Evolutionary conservation across 495 filamentous ascomycete genomes (phyloP).

Genomic region (Cladorrhinum samala): DNA sequence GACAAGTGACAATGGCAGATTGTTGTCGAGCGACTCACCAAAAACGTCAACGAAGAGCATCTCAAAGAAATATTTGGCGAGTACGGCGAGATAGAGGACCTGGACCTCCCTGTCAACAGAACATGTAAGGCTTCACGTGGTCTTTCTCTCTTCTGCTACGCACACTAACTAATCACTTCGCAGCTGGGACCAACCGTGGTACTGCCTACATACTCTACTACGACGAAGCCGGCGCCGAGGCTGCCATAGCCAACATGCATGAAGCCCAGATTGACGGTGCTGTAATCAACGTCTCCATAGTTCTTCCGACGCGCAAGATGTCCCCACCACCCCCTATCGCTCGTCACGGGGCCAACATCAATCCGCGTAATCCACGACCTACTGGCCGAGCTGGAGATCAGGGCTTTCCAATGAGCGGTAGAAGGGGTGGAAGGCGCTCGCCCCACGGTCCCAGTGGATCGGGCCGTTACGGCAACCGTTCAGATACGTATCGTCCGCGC

Average conservation of each 20-base stretch:
- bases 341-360: constrained; percentile 43
- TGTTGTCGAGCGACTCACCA: constrained; percentile 92
- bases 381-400: constrained; percentile 27
- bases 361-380: constrained; percentile 40
- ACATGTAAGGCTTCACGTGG: constrained; percentile 54
- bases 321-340: constrained; percentile 46
- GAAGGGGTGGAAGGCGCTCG: constrained; percentile 31
- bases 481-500: constrained; percentile 48
- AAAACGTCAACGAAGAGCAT: constrained; percentile 86
- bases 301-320: constrained; percentile 71
- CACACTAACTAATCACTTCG: neutral
- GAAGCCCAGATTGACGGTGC: constrained; percentile 92
- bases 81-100: constrained; percentile 77
- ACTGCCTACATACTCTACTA: constrained; percentile 90
- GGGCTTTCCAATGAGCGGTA: constrained; percentile 22
- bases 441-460: constrained; percentile 26
- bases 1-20: constrained; percentile 51
- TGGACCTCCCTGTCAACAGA: constrained; percentile 85
- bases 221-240: constrained; percentile 70
- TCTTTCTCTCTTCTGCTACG: neutral
- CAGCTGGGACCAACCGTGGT: constrained; percentile 85
- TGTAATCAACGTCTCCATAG: constrained; percentile 84
- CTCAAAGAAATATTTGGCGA: constrained; percentile 85
- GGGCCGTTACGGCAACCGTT: constrained; percentile 38
- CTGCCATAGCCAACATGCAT: constrained; percentile 95